phyloP scores from a whole-genome alignment of 2,329 filamentous ascomycete species.

The Epichloe aotearoae region DNA sequence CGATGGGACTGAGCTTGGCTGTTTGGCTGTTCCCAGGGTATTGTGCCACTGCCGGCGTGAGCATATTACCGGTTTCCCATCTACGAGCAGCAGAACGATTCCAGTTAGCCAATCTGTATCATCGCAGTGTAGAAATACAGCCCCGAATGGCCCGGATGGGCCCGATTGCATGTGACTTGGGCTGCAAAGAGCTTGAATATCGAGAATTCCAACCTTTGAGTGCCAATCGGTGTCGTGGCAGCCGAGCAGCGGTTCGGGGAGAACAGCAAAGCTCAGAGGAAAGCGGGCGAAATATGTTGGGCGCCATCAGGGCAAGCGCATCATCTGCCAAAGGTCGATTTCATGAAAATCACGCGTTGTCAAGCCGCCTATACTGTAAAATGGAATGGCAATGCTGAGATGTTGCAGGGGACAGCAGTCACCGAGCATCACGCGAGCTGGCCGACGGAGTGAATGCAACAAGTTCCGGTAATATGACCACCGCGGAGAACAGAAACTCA shows the following conservation, averaged over 20 bases:
- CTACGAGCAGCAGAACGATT: neutral
- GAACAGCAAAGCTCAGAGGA: conserved; percentile 18
- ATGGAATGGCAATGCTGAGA: too few species aligned
- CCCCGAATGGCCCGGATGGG: neutral
- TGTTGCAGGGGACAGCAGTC: too few species aligned
- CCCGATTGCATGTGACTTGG: neutral
- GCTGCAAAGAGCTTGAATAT: neutral
- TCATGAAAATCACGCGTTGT: neutral
- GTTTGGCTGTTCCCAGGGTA: conserved; percentile 17
- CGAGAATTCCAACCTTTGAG: conserved; percentile 11
- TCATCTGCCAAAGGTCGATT: conserved; percentile 15
- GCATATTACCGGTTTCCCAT: conserved; percentile 10
- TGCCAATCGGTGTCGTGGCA: conserved; percentile 13
- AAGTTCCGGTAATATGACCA: too few species aligned
- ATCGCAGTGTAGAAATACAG: neutral
- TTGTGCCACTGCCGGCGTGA: conserved; percentile 27
- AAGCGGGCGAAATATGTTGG: conserved; percentile 21
- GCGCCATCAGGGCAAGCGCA: conserved; percentile 19
- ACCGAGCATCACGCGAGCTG: too few species aligned
- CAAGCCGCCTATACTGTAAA: neutral
- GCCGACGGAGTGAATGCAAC: too few species aligned
- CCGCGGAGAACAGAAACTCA: neutral
- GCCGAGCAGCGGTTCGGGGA: conserved; percentile 12
- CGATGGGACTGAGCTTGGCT: conserved; percentile 15
- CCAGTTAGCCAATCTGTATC: neutral